Evolutionary conservation across 805 yeast genomes (phyloP).

Genomic region (fission yeast (Schizosaccharomyces pombe)): ASM294v3 CU329670.1:4150001-4150500

Average conservation of each 20-base stretch:
- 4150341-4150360: slow-evolving; percentile 19
- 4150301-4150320: slow-evolving; percentile 31
- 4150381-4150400: slow-evolving; percentile 54
- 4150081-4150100: slow-evolving; percentile 35
- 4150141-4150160: slow-evolving; percentile 25
- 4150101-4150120: slow-evolving; percentile 40
- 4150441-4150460: slow-evolving; percentile 73
- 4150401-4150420: slow-evolving; percentile 94
- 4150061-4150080: slow-evolving; percentile 23
- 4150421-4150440: slow-evolving; percentile 96
- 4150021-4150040: slow-evolving; percentile 27
- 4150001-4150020: slow-evolving; percentile 28
- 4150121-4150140: slow-evolving; percentile 31
- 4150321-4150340: slow-evolving; percentile 24
- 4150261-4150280: slow-evolving; percentile 34
- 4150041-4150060: slow-evolving; percentile 23
- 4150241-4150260: slow-evolving; percentile 43
- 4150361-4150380: slow-evolving; percentile 21
- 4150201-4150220: slow-evolving; percentile 46
- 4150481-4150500: slow-evolving; percentile 30
- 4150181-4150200: slow-evolving; percentile 40
- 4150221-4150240: slow-evolving; percentile 50
- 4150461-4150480: slow-evolving; percentile 55
- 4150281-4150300: slow-evolving; percentile 38
- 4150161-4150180: slow-evolving; percentile 27